These are phyloP conservation scores for Scalesia atractyloides DNA, from an alignment of 129 eudicot species.

Conservation along the genomic window DNA sequence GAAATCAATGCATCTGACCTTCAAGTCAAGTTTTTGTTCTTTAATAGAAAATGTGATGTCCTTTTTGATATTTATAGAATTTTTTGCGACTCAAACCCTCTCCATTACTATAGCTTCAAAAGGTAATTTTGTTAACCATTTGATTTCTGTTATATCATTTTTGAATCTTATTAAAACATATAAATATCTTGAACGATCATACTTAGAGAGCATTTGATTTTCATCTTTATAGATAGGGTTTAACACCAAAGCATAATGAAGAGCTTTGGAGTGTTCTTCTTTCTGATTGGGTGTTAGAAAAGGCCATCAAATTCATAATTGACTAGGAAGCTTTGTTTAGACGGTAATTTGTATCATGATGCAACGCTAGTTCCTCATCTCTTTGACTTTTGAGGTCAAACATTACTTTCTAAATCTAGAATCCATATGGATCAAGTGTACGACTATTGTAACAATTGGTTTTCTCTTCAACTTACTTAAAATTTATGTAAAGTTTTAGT, in stretches of 20 bases:
- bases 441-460: background rate
- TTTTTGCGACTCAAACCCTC: constrained; percentile 83
- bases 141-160: background rate
- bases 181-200: background rate
- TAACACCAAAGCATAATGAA: constrained; percentile 84
- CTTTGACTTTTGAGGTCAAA: no score
- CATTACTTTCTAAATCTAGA: background rate
- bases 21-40: background rate
- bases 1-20: background rate
- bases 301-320: constrained; percentile 69
- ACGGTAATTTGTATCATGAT: constrained; percentile 45
- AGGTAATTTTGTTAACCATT: constrained; percentile 40
- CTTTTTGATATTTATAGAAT: constrained; percentile 93
- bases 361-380: no score
- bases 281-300: constrained; percentile 74
- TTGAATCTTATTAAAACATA: background rate
- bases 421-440: background rate
- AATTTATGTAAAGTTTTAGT: background rate
- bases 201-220: background rate
- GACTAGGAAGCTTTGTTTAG: constrained; percentile 86
- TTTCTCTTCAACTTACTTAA: background rate
- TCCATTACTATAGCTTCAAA: constrained; percentile 79
- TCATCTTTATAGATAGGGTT: constrained; percentile 61
- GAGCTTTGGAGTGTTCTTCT: constrained; percentile 69
- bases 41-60: no score